Evolutionary conservation across 345 rosid species (phyloP).

Genomic region (Eucalyptus sp.): DNA sequence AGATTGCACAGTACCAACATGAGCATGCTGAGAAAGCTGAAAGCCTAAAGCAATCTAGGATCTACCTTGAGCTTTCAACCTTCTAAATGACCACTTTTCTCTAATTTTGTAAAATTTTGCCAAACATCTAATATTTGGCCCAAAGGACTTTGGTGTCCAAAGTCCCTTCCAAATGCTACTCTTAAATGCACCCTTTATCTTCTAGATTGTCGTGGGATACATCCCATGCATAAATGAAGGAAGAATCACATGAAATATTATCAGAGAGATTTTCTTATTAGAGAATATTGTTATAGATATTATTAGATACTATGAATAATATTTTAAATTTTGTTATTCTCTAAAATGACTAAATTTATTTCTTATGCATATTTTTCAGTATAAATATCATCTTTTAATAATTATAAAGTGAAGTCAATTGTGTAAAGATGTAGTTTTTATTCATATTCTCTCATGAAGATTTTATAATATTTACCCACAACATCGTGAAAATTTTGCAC

Average conservation of each 20-base stretch:
- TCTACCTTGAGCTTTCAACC: no score
- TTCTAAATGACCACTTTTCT: no score
- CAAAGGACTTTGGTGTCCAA: no score
- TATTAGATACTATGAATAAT: not conserved
- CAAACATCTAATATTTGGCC: no score
- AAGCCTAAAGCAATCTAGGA: no score
- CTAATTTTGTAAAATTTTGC: no score
- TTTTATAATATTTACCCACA: not conserved
- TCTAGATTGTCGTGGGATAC: not conserved
- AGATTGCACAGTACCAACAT: accelerated
- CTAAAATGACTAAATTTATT: not conserved
- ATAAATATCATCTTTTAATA: not conserved
- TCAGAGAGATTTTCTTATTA: not conserved
- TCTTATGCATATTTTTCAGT: not conserved
- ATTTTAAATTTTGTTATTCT: not conserved
- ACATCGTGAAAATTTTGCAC: not conserved
- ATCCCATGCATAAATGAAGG: not conserved
- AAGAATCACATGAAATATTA: not conserved
- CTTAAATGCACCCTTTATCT: not conserved
- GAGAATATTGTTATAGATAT: not conserved
- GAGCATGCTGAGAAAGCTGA: no score
- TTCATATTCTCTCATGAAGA: not conserved
- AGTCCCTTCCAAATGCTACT: no score
- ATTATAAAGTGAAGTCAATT: not conserved
- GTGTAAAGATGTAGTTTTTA: not conserved